A percentile compares a stretch with the other conserved stretches of the same genome.
Conservation (phyloP, 1,284 basidiomycete genomes). For the Fistulinella cinereoalba region DNA sequence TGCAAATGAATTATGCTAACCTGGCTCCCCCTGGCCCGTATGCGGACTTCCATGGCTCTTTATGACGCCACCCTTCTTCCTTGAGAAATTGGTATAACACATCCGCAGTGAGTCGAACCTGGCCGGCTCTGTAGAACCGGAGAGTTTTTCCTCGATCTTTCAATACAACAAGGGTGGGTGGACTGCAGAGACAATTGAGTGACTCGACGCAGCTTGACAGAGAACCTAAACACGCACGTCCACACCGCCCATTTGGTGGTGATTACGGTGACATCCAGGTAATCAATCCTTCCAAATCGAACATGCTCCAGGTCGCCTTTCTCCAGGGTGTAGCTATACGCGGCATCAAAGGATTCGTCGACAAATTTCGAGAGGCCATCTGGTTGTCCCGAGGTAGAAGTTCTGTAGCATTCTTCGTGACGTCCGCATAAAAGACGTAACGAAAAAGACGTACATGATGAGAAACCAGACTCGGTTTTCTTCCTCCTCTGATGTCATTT, state of each 20-base stretch:
- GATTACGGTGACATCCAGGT: conserved; percentile 71
- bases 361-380: conserved; percentile 65
- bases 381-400: conserved; percentile 54
- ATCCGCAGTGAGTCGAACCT: conserved; percentile 56
- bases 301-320: conserved; percentile 67
- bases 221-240: conserved; percentile 50
- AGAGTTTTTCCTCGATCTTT: conserved; percentile 67
- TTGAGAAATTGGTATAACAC: conserved; percentile 61
- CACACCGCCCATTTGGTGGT: conserved; percentile 80
- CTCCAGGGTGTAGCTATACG: conserved; percentile 60
- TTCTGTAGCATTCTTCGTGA: conserved; percentile 38
- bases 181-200: conserved; percentile 40
- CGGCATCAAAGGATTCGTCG: conserved; percentile 66
- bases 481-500: conserved; percentile 59
- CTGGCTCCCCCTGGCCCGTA: conserved; percentile 70
- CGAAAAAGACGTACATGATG: conserved; percentile 53
- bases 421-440: conserved; percentile 1
- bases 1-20: conserved; percentile 42
- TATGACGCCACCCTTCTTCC: conserved; percentile 55
- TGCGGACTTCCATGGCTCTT: conserved; percentile 57
- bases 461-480: conserved; percentile 67
- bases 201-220: conserved; percentile 3
- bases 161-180: conserved; percentile 63
- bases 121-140: conserved; percentile 67
- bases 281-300: conserved; percentile 77